Evolutionary conservation across 1,284 basidiomycete species (phyloP), one percentile per base, ranked within the genome.

Genomic region (Fomitopsis schrenkii): DNA sequence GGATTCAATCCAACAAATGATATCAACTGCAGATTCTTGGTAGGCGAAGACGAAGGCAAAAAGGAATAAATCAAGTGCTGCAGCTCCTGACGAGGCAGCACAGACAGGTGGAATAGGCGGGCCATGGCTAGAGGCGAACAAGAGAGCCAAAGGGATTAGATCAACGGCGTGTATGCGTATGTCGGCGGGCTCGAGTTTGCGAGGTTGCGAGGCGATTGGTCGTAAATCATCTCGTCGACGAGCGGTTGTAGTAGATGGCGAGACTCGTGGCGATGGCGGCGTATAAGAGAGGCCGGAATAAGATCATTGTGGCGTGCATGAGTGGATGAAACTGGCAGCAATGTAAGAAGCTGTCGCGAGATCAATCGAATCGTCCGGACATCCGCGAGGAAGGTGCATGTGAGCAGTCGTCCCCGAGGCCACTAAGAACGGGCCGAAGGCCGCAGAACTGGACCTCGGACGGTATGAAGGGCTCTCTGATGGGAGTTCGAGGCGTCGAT

Each of bases 371-470:
- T 54, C 52, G 52, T 54, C 48, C 48, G 48, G 48, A 50, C 28
- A 15, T n/a, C n/a, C 35, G 28, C 44, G 33, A 42, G 40, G 42
- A 38, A 38, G 28, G 33, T 17, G 53, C 28, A 19, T 28, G 22
- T 5, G 45, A 19, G n/a, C 60, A 57, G 36, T 54, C 38, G 38
- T 63, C 60, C 26, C 66, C 64, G 55, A 59, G 30, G 42, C 66
- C 55, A 15, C 63, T 65, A 38, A 72, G 63, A 33, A 68, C 63
- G 28, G 71, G 72, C 42, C 62, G 61, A 19, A 74, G 64, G 19
- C 64, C 64, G 42, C 62, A 64, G 62, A 74, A 74, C 17, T 52
- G 56, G 15, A 71, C 67, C 44, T 67, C 65, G 28, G 64, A 67
- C 9, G 69, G 69, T 22, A 64, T 54, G 57, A 69, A 65, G 22